phyloP scores from a whole-genome alignment of 108 stramenopile species.

The Schizochytrium sp. region DNA sequence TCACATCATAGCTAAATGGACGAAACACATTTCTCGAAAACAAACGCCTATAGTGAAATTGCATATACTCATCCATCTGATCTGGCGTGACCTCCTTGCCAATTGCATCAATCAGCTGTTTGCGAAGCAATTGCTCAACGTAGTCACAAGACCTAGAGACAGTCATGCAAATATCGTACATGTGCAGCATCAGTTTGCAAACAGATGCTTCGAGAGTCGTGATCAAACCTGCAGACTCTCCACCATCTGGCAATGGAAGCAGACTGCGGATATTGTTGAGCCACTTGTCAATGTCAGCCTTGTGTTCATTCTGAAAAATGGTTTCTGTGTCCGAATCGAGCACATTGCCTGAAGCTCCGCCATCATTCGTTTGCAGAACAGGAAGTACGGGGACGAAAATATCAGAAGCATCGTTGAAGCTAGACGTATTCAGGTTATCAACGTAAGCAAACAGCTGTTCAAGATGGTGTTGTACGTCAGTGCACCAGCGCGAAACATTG shows the following conservation, averaged over 20 bases:
- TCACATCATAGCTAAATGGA: constrained; percentile 82
- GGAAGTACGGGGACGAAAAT: not conserved
- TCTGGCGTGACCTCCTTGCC: constrained; percentile 78
- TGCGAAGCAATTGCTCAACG: constrained; percentile 19
- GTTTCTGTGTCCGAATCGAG: not conserved
- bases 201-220: not conserved
- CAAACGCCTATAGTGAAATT: constrained; percentile 75
- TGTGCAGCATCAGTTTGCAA: not conserved
- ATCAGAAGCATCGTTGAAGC: not conserved
- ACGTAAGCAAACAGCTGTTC: not conserved
- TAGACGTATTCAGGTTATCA: not conserved
- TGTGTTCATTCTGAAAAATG: not conserved
- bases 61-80: constrained; percentile 81
- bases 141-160: not conserved
- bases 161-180: not conserved
- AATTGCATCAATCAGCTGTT: constrained; percentile 77
- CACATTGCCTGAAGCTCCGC: not conserved
- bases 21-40: constrained; percentile 73
- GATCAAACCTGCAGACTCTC: not conserved
- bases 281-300: constrained; percentile 37
- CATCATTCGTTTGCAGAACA: not conserved
- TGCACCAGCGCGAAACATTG: not conserved
- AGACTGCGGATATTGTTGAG: not conserved
- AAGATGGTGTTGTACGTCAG: not conserved
- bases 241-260: not conserved